Evolutionary conservation across 2,329 filamentous ascomycete genomes (phyloP), one percentile per base, ranked within the genome.

Genomic region (Nannizziopsis arthrosporioides): DNA sequence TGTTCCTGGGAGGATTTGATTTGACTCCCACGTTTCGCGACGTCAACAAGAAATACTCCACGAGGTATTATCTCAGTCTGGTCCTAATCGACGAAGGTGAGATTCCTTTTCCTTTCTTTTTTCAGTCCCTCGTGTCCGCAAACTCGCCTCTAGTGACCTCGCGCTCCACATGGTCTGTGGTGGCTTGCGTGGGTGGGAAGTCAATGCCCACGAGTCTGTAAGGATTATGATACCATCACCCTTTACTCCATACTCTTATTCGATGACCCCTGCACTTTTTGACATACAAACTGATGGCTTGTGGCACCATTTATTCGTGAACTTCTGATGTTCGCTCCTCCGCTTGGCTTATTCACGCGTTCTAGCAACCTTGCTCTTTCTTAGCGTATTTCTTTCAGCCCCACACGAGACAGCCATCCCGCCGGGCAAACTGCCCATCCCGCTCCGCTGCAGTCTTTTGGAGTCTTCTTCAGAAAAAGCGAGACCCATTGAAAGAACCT

Each of bases 41-140:
- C 66, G 93, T 98, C 57, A 98, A 98, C 78, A 98, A 98, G 76
- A 98, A 98, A 71, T 98, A 94, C 68, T 96, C 90, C 19, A 96
- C 90, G 34, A 78, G 92, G 61, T 98, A 98, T 71, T 98, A 98
- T 70, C 78, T 98, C 54, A 95, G 89, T 64, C 72, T 98, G 53
- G 92, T 98, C 17, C 76, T 95, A 57, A 95, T 95, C 57, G 89
- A 95, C 61, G 89, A 95, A 78, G 86, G 86, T 85, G 69, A 56
- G 73, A 65, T 44, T 50, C 32, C n/a, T 8, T 8, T 19, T 46
- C 19, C 32, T 19, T 7, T 22, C 11, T 27, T 38, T 22, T 12
- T 22, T 19, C 32, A 38, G 27, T 31, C 19, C n/a, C 10, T n/a
- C 17, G 6, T 38, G 6, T 11, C 34, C 17, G 17, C 9, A 17